Percentiles rank a stretch among this genome's conserved stretches.
phyloP scores from a whole-genome alignment of 306 rosid species.

The Rubus parviflorus region DNA sequence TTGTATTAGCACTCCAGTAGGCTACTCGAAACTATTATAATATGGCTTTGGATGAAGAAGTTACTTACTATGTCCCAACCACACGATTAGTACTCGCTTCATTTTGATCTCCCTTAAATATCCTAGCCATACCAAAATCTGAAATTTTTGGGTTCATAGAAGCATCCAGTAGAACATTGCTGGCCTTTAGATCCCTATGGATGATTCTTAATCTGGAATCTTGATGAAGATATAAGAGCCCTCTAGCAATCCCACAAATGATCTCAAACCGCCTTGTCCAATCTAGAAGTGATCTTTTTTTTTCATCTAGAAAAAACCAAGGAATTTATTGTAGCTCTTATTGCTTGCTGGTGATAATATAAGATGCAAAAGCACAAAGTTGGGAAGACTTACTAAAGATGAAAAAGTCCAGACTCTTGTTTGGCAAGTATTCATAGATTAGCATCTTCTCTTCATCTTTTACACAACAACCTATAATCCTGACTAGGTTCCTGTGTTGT shows the following conservation, averaged over 20 bases:
- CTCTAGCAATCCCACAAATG: slow-evolving; percentile 50
- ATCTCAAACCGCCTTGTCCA: slow-evolving; percentile 51
- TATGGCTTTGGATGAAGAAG: neutral
- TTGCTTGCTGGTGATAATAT: no score
- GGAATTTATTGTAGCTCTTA: no score
- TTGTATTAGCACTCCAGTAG: no score
- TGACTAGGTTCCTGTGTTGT: slow-evolving; percentile 68
- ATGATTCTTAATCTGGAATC: slow-evolving; percentile 61
- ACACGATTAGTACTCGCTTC: slow-evolving; percentile 57
- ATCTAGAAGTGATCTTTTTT: slow-evolving; percentile 30
- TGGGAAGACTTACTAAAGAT: slow-evolving; percentile 42
- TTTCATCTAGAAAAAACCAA: slow-evolving; percentile 33
- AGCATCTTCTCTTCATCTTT: slow-evolving; percentile 57
- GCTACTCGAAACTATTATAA: neutral
- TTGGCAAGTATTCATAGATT: slow-evolving; percentile 63
- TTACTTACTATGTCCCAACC: slow-evolving; percentile 67
- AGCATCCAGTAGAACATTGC: slow-evolving; percentile 55
- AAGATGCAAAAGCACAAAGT: no score
- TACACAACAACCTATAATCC: slow-evolving; percentile 57
- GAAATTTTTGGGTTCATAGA: slow-evolving; percentile 58
- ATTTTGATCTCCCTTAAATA: slow-evolving; percentile 52
- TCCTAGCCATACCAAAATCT: slow-evolving; percentile 72
- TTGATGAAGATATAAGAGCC: slow-evolving; percentile 62
- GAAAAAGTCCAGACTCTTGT: slow-evolving; percentile 55
- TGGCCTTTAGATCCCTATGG: slow-evolving; percentile 61